Evolutionary conservation across 2,329 filamentous ascomycete genomes (phyloP), one percentile per base, ranked within the genome.

Genomic region (Trichoderma semiorbis): DNA sequence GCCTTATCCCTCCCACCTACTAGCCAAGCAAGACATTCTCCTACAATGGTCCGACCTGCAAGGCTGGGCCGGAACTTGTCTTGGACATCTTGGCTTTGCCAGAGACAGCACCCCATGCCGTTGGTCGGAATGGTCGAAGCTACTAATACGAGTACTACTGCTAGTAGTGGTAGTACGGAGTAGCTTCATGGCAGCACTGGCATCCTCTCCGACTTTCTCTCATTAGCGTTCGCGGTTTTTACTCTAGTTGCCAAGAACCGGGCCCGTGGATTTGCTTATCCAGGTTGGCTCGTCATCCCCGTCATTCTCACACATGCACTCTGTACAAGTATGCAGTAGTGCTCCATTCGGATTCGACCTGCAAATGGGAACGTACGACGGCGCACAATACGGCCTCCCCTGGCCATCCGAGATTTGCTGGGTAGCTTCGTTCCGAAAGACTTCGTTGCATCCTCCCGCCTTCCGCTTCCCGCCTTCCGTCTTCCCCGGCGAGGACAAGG

Each of bases 171-270:
- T 50, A 24, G 43, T 24, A 43, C 32, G 16, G 18, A 43, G 34
- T 58, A 28, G 60, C 34, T 63, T n/a, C 60, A 30, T 30, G 14
- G 36, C 60, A 63, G 36, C n/a, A 12, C 7, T 61, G 6, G 30
- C 12, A 24, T 26, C 43, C 39, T 8, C 32, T 69, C 28, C n/a
- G 36, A 24, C 55, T 53, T 34, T 50, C 24, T 34, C 39, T 39
- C 14, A 16, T 24, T 53, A 50, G 67, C 57, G 57, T 57, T 69
- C 55, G 57, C 55, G 55, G 10, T 32, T 62, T 67, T 53, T 28
- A n/a, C 67, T 69, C 55, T 50, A 61, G 71, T 72, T 32, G 71
- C 71, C 71, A 72, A 72, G 71, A 72, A 72, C 71, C 71, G 71
- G 71, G 71, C 71, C 71, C 71, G 58, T 70, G 71, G 71, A 70